These are phyloP conservation scores for Zygoascus tannicola DNA, from an alignment of 805 yeast species.

Conservation along the genomic window DNA sequence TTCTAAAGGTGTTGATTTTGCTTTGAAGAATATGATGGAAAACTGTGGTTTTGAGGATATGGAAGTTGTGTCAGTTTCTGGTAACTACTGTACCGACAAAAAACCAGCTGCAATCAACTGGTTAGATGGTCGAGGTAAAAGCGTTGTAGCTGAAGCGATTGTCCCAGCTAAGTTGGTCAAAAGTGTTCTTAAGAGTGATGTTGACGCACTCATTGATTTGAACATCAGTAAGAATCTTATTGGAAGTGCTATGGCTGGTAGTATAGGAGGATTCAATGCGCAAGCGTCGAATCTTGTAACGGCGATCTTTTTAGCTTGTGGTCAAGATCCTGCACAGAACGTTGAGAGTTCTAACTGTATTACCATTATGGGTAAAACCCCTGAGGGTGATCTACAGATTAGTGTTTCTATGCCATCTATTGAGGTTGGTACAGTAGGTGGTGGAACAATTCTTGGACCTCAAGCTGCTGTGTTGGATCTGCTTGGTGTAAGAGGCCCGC, in stretches of 20 bases:
- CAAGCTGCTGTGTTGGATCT: constrained; percentile 94
- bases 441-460: constrained; percentile 96
- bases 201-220: constrained; percentile 82
- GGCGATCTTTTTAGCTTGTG: constrained; percentile 88
- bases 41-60: constrained; percentile 91
- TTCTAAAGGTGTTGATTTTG: constrained; percentile 90
- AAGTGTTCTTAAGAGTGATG: constrained; percentile 82
- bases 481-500: constrained; percentile 93
- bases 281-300: constrained; percentile 97
- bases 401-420: constrained; percentile 99
- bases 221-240: constrained; percentile 82
- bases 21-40: constrained; percentile 74
- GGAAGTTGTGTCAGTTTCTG: constrained; percentile 87
- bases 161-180: constrained; percentile 74
- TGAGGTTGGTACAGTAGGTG: constrained; percentile 98
- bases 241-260: constrained; percentile 98
- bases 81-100: constrained; percentile 96
- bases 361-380: constrained; percentile 77
- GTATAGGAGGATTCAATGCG: constrained; percentile 96
- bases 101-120: constrained; percentile 97
- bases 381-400: constrained; percentile 67
- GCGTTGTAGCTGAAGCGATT: constrained; percentile 92
- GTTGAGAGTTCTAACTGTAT: constrained; percentile 97
- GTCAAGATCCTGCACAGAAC: constrained; percentile 99
- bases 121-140: constrained; percentile 99